Percentiles rank a stretch among this genome's conserved stretches.
Conservation (phyloP, 2,329 filamentous ascomycete genomes). For the Neopestalotiopsis sp. region DNA sequence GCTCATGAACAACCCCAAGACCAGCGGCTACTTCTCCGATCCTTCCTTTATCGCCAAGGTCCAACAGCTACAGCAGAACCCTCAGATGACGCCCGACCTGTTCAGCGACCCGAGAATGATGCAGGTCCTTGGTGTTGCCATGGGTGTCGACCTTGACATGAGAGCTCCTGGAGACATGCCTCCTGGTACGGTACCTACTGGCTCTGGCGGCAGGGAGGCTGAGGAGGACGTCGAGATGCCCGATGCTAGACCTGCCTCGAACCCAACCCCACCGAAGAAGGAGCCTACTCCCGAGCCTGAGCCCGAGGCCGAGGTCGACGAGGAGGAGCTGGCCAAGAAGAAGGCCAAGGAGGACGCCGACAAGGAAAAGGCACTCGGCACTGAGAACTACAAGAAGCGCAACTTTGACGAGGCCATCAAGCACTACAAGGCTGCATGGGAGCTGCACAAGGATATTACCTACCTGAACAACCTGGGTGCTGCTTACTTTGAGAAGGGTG, state of each 20-base stretch:
- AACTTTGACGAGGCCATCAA: conserved; percentile 94
- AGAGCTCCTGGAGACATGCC: conserved; percentile 40
- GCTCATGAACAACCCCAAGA: conserved; percentile 94
- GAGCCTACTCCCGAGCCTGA: conserved; percentile 67
- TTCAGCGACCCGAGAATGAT: conserved; percentile 92
- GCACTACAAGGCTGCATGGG: conserved; percentile 96
- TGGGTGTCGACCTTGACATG: conserved; percentile 92
- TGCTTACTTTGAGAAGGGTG: conserved; percentile 94
- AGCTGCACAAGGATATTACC: conserved; percentile 91
- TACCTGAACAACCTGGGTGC: conserved; percentile 97
- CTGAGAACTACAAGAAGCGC: conserved; percentile 97
- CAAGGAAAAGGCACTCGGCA: conserved; percentile 92
- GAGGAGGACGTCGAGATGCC: conserved; percentile 82
- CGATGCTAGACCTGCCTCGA: conserved; percentile 61
- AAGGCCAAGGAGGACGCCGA: conserved; percentile 93
- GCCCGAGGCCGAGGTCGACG: conserved; percentile 61
- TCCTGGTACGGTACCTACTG: conserved; percentile 35
- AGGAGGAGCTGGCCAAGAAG: conserved; percentile 82
- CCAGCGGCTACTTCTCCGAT: conserved; percentile 78
- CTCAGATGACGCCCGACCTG: conserved; percentile 76
- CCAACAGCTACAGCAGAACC: conserved; percentile 80
- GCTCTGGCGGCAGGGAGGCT: conserved; percentile 45
- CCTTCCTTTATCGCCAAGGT: conserved; percentile 89
- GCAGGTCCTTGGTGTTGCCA: conserved; percentile 88
- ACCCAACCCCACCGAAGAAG: conserved; percentile 51